Evolutionary conservation across 345 rosid genomes (phyloP).

Genomic region (Salix dunnii): DNA sequence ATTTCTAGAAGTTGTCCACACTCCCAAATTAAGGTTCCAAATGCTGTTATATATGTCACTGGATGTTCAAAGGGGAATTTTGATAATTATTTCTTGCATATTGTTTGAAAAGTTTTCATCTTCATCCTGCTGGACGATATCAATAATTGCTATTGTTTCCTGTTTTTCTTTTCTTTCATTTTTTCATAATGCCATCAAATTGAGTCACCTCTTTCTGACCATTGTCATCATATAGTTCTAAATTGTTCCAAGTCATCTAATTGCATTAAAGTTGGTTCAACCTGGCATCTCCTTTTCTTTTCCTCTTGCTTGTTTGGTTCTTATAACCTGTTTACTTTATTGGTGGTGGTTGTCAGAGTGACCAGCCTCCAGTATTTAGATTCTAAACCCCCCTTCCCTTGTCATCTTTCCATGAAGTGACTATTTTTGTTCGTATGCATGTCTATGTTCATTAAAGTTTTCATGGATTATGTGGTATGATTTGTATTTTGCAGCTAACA

Average conservation of each 20-base stretch:
- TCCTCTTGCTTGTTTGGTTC: not conserved
- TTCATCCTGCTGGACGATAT: not conserved
- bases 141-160: not conserved
- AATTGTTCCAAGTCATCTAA: not conserved
- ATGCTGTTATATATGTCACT: not conserved
- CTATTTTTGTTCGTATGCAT: not conserved
- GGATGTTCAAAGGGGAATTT: not conserved
- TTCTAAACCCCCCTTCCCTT: not conserved
- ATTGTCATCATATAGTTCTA: not conserved
- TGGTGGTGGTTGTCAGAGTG: not conserved
- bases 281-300: not conserved
- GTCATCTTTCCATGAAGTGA: not conserved
- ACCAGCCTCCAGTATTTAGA: not conserved
- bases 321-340: not conserved
- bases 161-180: not conserved
- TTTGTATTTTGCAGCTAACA: conserved; percentile 67
- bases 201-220: not conserved
- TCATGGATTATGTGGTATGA: not conserved
- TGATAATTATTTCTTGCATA: not conserved
- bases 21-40: not conserved
- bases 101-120: not conserved
- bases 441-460: not conserved
- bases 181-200: not conserved
- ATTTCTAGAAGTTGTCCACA: not conserved
- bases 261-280: not conserved